Base-by-base conservation (phyloP, 2,329 filamentous ascomycete species). In the Diaporthe destruens region DNA sequence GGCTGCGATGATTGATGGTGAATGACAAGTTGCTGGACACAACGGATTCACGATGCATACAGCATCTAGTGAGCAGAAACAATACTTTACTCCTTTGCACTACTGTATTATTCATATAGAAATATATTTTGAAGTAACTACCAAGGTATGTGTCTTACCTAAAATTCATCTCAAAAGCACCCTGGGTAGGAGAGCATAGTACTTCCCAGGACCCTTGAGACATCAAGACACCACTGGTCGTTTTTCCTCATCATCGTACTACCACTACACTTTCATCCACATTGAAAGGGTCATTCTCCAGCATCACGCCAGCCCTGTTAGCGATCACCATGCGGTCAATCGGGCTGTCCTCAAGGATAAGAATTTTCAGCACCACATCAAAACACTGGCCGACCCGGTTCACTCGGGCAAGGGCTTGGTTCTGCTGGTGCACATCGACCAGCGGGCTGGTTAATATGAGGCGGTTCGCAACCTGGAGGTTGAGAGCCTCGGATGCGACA, bases 391-490 rank as follows among this genome's bases (percentile, higher is more conserved):
- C 72, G 2, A 32, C 36, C 0, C 72, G 55, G 16, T 71, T 73
- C 3, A 71, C 67, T 1, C 72, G 36, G 25, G 69, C 72, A 7
- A 71, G 66, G 0, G 69, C 72, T 29, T 74, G 72, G 16, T 32
- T 66, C 16, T 68, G 54, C 47, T 71, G 49, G 20, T 63, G 47
- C 12, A 49, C 5, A 5, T 56, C 49, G 11, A 66, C 32, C 1
- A 67, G 57, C 2, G 72, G 72, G 44, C 61, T 69, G 18, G 72
- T 74, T 20, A 74, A 69, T 5, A 74, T 68, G 12, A 71, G 54
- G 25, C 66, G 47, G 39, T 71, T 74, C 2, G 72, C 72, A 4
- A 71, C 51, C 29, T 74, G 72, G 20, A 74, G 63, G 47, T 74
- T 74, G 16, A 71, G 47, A 2, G 61, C 69, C n/a, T 70, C 54